Evolutionary conservation across 2,329 filamentous ascomycete genomes (phyloP).

Genomic region (Claviceps paspali): DNA sequence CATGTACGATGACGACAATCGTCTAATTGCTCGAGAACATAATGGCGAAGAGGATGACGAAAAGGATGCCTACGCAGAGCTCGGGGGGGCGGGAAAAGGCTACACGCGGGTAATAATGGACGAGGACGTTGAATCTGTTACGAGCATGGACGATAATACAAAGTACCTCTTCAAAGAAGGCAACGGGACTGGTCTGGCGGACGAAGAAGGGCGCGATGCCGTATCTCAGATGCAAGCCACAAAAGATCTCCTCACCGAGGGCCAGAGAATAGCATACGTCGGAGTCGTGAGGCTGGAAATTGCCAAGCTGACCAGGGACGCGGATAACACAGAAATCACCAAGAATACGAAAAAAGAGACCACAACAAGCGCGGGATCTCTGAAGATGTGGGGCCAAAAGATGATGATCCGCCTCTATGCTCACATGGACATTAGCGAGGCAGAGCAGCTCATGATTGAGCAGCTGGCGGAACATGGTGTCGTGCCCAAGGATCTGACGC

Average conservation of each 20-base stretch:
- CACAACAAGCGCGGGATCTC: conserved; percentile 54
- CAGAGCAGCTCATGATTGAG: conserved; percentile 97
- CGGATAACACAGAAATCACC: conserved; percentile 45
- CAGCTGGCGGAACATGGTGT: conserved; percentile 89
- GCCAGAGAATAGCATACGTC: conserved; percentile 91
- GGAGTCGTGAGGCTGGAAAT: conserved; percentile 74
- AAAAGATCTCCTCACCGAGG: conserved; percentile 87
- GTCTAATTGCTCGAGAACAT: conserved; percentile 68
- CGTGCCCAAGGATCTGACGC: conserved; percentile 66
- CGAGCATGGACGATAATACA: conserved; percentile 94
- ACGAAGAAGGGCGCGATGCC: conserved; percentile 69
- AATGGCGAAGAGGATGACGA: conserved; percentile 53
- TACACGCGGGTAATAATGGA: conserved; percentile 93
- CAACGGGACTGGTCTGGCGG: conserved; percentile 36
- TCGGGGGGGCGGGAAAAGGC: conserved; percentile 83
- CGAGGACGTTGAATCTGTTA: conserved; percentile 84
- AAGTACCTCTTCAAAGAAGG: conserved; percentile 81
- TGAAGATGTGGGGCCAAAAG: conserved; percentile 94
- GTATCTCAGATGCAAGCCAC: conserved; percentile 87
- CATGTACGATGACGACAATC: conserved; percentile 89
- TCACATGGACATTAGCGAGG: conserved; percentile 90
- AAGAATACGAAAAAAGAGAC: conserved; percentile 59
- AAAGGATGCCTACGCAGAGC: conserved; percentile 52
- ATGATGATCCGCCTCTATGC: conserved; percentile 91
- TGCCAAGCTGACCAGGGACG: conserved; percentile 56